Conservation (phyloP, 345 rosid genomes). For the Rhizophora apiculata region DNA sequence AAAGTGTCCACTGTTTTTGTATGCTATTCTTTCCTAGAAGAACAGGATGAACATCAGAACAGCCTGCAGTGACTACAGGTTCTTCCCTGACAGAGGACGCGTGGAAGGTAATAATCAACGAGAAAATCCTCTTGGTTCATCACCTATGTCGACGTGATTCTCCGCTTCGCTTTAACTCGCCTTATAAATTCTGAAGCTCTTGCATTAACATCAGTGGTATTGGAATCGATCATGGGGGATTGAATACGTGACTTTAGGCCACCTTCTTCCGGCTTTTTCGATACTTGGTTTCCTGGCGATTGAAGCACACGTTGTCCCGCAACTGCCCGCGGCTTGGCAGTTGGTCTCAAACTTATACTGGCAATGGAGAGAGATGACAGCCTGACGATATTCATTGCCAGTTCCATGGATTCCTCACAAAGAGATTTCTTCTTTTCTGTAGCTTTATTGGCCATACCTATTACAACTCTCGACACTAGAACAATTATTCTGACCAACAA, state of each 20-base stretch:
- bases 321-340: conserved; percentile 5
- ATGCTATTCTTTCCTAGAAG: too few species aligned
- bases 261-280: not conserved
- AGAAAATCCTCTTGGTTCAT: not conserved
- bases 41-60: too few species aligned
- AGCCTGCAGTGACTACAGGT: not conserved
- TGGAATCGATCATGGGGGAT: not conserved
- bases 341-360: conserved; percentile 5
- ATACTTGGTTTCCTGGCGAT: not conserved
- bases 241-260: not conserved
- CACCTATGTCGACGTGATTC: not conserved
- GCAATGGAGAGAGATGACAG: conserved; percentile 23
- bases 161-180: conserved; percentile 4
- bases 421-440: conserved; percentile 14
- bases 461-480: not conserved
- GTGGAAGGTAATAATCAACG: not conserved
- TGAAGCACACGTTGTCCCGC: conserved; percentile 1
- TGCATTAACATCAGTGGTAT: conserved; percentile 14
- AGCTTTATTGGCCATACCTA: conserved; percentile 9
- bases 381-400: conserved; percentile 20
- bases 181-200: conserved; percentile 17
- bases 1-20: too few species aligned
- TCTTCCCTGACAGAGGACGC: not conserved
- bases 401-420: conserved; percentile 26
- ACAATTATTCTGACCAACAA: not conserved